phyloP scores from a whole-genome alignment of 805 yeast genomes.

The Kodamaea restingae region DNA sequence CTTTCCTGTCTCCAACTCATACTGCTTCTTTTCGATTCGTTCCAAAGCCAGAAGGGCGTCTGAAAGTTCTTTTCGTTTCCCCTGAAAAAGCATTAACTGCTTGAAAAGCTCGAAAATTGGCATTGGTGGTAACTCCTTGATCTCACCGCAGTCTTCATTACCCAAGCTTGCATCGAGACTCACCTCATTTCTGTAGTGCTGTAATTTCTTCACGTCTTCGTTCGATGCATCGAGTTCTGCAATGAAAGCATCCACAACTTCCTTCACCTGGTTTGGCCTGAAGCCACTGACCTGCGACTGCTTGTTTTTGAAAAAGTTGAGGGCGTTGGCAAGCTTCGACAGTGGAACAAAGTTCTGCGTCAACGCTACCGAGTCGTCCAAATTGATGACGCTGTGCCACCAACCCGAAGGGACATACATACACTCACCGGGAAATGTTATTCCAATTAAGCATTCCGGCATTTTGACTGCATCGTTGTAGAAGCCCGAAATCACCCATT shows the following conservation, averaged over 20 bases:
- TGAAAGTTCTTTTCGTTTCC: constrained; percentile 31
- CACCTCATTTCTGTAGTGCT: constrained; percentile 24
- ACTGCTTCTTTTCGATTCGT: constrained; percentile 28
- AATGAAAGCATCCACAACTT: constrained; percentile 23
- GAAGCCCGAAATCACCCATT: constrained; percentile 83
- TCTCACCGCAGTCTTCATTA: constrained; percentile 66
- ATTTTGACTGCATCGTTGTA: constrained; percentile 62
- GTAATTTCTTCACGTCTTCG: constrained; percentile 18
- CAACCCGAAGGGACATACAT: constrained; percentile 92
- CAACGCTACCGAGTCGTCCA: constrained; percentile 77
- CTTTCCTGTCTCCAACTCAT: constrained; percentile 28
- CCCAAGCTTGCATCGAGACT: constrained; percentile 20
- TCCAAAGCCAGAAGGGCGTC: constrained; percentile 30
- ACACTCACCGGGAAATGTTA: constrained; percentile 79
- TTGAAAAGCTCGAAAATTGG: constrained; percentile 64
- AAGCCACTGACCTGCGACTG: constrained; percentile 78
- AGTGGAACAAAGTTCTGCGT: constrained; percentile 86
- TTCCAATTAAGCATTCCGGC: constrained; percentile 58
- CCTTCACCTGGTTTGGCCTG: constrained; percentile 49
- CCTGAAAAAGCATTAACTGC: constrained; percentile 42
- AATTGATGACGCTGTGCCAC: constrained; percentile 94
- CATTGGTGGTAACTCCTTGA: constrained; percentile 36
- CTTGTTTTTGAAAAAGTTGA: constrained; percentile 64
- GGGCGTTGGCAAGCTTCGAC: constrained; percentile 55
- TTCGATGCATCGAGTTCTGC: constrained; percentile 9